Conservation (phyloP, 1,139 yeast genomes). For the Diutina mesorugosa region DNA sequence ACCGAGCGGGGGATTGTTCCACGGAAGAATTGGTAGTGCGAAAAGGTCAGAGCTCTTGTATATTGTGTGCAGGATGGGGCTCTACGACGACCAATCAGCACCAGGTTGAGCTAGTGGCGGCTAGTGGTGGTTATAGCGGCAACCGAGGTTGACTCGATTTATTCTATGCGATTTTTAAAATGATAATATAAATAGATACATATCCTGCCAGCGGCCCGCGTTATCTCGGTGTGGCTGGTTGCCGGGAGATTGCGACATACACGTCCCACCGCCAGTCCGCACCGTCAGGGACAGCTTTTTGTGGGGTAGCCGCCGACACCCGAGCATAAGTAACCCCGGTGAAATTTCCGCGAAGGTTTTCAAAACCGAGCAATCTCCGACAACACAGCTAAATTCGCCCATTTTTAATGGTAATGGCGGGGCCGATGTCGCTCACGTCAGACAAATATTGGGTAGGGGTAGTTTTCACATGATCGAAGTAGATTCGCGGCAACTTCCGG, state of each 20-base stretch:
- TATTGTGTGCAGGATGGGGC: background rate
- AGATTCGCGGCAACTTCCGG: background rate
- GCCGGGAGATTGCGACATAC: background rate
- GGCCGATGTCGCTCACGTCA: too few species aligned
- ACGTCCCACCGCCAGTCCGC: background rate
- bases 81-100: background rate
- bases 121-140: too few species aligned
- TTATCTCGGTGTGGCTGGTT: background rate
- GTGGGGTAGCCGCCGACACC: background rate
- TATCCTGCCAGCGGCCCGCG: background rate
- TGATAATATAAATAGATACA: background rate
- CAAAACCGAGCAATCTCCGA: background rate
- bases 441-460: background rate
- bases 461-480: background rate
- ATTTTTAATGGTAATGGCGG: too few species aligned
- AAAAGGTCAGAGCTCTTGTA: background rate
- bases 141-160: too few species aligned
- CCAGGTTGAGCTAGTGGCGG: background rate
- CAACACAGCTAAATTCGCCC: too few species aligned
- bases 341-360: background rate
- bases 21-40: background rate
- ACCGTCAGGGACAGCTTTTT: background rate
- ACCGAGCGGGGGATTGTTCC: background rate
- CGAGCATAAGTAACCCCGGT: background rate
- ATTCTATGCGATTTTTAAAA: too few species aligned